phyloP scores from a whole-genome alignment of 164 flowering plant genomes.

The Vitis rupestris region DNA sequence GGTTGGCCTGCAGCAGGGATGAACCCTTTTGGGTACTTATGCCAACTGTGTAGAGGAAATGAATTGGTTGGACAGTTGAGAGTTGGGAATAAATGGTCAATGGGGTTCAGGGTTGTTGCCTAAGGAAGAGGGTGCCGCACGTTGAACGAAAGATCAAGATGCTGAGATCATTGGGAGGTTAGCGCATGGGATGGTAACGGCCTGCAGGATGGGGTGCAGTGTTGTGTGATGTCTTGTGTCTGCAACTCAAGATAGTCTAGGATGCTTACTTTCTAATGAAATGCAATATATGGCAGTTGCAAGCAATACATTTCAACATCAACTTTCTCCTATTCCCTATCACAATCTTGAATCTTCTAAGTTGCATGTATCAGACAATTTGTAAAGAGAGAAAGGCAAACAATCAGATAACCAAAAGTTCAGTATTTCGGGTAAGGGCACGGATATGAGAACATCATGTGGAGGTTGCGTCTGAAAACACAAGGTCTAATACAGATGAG shows the following conservation, averaged over 20 bases:
- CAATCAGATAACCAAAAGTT: background rate
- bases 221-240: too few species aligned
- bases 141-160: constrained; percentile 4
- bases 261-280: background rate
- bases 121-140: background rate
- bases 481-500: background rate
- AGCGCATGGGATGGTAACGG: background rate
- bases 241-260: background rate
- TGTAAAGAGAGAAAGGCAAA: background rate
- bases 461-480: constrained; percentile 17
- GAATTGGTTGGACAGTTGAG: background rate
- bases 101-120: background rate
- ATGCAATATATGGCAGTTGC: background rate
- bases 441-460: background rate
- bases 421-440: background rate
- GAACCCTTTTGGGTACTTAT: background rate
- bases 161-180: constrained; percentile 15
- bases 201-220: background rate
- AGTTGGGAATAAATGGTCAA: background rate
- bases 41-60: background rate
- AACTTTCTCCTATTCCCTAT: background rate
- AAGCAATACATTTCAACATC: background rate
- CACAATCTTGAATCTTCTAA: background rate
- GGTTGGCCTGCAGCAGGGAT: too few species aligned
- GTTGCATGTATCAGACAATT: background rate